A percentile compares a stretch with the other conserved stretches of the same genome.
Evolutionary conservation across 2,329 filamentous ascomycete species (phyloP).

Genomic region (Colletotrichum melonis): DNA sequence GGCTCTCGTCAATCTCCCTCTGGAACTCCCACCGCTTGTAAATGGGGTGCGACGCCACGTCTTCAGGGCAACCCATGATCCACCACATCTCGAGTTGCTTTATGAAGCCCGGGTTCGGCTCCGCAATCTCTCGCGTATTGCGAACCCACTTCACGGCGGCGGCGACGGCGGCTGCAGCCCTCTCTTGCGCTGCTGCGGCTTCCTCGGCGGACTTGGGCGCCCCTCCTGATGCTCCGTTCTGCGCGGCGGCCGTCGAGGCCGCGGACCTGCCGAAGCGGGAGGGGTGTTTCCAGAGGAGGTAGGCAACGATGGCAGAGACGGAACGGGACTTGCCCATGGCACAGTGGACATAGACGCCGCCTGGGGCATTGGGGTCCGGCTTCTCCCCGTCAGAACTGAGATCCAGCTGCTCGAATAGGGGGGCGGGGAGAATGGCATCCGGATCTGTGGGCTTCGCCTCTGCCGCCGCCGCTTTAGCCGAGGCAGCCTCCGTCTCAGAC

Average conservation of each 20-base stretch:
- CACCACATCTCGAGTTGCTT: conserved; percentile 88
- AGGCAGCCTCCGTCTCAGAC: neutral
- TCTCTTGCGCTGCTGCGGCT: conserved; percentile 44
- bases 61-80: conserved; percentile 82
- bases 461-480: neutral
- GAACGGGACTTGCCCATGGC: conserved; percentile 97
- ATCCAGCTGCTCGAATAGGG: conserved; percentile 23
- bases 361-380: conserved; percentile 38
- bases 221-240: conserved; percentile 6
- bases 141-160: conserved; percentile 77
- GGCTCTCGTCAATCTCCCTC: conserved; percentile 64
- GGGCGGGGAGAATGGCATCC: conserved; percentile 24
- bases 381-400: conserved; percentile 25
- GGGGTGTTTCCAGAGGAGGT: conserved; percentile 78
- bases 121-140: conserved; percentile 78
- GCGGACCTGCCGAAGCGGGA: conserved; percentile 58
- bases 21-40: conserved; percentile 81
- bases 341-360: conserved; percentile 73
- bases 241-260: conserved; percentile 52
- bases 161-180: conserved; percentile 60
- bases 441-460: neutral
- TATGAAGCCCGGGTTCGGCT: conserved; percentile 94
- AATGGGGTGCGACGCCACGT: conserved; percentile 72
- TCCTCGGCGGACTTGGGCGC: conserved; percentile 32
- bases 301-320: conserved; percentile 85